Conservation (phyloP, 2,329 filamentous ascomycete genomes). For the Ceratocystis eucalypticola region DNA sequence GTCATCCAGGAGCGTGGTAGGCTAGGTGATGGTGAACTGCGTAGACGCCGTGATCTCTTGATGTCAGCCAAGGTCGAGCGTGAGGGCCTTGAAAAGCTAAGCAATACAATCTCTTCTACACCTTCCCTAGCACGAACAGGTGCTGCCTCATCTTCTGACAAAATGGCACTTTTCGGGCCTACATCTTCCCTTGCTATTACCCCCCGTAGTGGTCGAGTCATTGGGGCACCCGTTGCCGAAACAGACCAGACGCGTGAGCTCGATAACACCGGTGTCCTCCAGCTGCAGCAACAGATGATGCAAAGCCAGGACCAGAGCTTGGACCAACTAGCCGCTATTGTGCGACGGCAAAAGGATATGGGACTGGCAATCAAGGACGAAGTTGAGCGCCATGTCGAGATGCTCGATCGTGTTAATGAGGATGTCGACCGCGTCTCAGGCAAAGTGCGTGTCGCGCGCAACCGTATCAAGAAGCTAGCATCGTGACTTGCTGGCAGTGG, state of each 20-base stretch:
- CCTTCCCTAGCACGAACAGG: constrained; percentile 29
- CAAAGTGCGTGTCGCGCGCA: constrained; percentile 64
- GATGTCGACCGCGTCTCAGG: constrained; percentile 51
- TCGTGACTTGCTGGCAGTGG: constrained; percentile 26
- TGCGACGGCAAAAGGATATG: constrained; percentile 63
- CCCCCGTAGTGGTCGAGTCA: constrained; percentile 40
- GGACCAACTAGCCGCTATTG: constrained; percentile 52
- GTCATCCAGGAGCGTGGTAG: constrained; percentile 40
- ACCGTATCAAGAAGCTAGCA: constrained; percentile 50
- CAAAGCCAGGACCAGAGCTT: constrained; percentile 61
- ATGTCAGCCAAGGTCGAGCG: constrained; percentile 57
- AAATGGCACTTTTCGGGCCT: constrained; percentile 36
- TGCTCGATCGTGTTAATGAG: constrained; percentile 53
- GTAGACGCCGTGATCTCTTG: constrained; percentile 57
- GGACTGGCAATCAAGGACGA: constrained; percentile 63
- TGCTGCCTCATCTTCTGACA: constrained; percentile 37
- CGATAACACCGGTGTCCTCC: constrained; percentile 60
- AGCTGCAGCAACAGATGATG: constrained; percentile 63
- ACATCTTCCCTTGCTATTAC: constrained; percentile 22
- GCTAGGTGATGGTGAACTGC: constrained; percentile 61
- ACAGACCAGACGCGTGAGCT: constrained; percentile 63
- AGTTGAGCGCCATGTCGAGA: constrained; percentile 54
- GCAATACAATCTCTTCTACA: constrained; percentile 37
- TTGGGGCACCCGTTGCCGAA: constrained; percentile 60
- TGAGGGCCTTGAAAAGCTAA: constrained; percentile 60